Evolutionary conservation across 139 green algal species (phyloP), one percentile per base, ranked within the genome.

Genomic region (Picochlorum sp.): DNA sequence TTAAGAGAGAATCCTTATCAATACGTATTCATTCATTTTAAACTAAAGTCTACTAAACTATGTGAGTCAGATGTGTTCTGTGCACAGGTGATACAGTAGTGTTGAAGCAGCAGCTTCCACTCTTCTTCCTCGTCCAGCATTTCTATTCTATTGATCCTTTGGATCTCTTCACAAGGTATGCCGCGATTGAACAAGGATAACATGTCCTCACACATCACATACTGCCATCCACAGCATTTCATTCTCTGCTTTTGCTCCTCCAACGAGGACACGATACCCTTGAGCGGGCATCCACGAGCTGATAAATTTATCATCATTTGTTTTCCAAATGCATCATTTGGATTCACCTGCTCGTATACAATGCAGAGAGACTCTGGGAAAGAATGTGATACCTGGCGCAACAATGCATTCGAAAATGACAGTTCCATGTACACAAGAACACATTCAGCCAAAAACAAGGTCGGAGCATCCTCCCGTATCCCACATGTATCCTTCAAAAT

Each of bases 41-140:
- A 13, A 41, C 34, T 9, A 41, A 41, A 41, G 34, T 41, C 8
- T 11, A 41, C 6, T 14, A 41, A 11, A 41, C 34, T 41, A 11
- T 41, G 34, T 11, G 8, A 13, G 34, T 41, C 34, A 41, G 34
- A 14, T 54, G 18, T 54, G 5, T 54, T 54, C n/a, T 20, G n/a
- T 9, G 47, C 88, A 10, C 87, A 14, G 4, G 84, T 70, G 11
- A 95, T 85, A 78, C 84, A 95, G 73, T 95, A 95, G 68, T 95
- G 87, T 69, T 89, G 76, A 84, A 94, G 87, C 9, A 97, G 90
- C 61, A 97, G 77, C 68, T 92, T 79, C 91, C 91, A 97, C 74
- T 97, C 91, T 71, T 97, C 91, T 73, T 96, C 85, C 74, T 97
- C 91, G 56, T 97, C 91, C 69, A 97, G 91, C 1, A 85, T 75